A percentile compares a stretch with the other conserved stretches of the same genome.
phyloP scores from a whole-genome alignment of 345 rosid species.

The Passiflora organensis region DNA sequence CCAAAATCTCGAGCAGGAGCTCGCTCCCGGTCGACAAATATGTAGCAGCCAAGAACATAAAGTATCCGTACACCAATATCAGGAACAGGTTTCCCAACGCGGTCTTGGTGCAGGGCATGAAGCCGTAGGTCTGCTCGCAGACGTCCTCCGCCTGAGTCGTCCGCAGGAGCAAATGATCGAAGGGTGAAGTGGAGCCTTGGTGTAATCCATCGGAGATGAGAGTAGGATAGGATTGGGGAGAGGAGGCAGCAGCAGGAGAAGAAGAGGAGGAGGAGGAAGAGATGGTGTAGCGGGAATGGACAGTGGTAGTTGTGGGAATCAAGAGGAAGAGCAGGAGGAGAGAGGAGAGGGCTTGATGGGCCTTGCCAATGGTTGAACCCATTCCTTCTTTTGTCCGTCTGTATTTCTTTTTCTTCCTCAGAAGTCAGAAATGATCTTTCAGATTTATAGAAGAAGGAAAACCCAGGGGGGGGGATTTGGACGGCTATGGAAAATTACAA shows the following conservation, averaged over 20 bases:
- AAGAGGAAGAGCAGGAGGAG: too few species aligned
- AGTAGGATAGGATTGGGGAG: too few species aligned
- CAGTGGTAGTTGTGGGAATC: too few species aligned
- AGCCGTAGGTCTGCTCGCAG: conserved; percentile 89
- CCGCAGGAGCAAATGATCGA: conserved; percentile 2
- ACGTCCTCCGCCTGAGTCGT: conserved; percentile 27
- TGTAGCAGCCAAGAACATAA: conserved; percentile 80
- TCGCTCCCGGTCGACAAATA: conserved; percentile 81
- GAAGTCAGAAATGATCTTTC: too few species aligned
- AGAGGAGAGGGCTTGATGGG: too few species aligned
- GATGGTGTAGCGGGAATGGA: not conserved
- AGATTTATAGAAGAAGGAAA: too few species aligned
- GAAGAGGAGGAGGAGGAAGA: conserved; percentile 23
- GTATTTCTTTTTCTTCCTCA: too few species aligned
- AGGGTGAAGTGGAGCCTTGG: conserved; percentile 1
- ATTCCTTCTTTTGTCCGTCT: too few species aligned
- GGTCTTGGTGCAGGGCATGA: conserved; percentile 86
- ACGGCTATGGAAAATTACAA: too few species aligned
- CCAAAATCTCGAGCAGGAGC: conserved; percentile 83
- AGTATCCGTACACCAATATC: conserved; percentile 67
- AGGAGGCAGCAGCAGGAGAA: conserved; percentile 16
- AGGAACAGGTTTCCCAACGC: conserved; percentile 67
- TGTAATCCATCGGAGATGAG: conserved; percentile 59
- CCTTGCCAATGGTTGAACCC: too few species aligned
- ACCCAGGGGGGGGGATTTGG: too few species aligned